phyloP scores from a whole-genome alignment of 805 yeast genomes.

The Starmerella geochares region DNA sequence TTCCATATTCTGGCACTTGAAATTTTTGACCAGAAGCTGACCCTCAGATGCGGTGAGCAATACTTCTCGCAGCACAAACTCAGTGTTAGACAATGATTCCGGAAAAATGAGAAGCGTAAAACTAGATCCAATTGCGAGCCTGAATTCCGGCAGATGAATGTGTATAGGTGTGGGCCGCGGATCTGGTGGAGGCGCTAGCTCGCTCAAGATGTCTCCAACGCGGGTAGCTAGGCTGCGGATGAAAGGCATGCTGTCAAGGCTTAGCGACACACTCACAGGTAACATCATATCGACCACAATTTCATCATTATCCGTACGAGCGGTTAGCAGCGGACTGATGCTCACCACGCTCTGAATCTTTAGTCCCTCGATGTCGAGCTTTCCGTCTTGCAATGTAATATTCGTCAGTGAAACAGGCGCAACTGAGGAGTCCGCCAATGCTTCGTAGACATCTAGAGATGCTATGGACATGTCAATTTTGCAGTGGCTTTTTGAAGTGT shows the following conservation, averaged over 20 bases:
- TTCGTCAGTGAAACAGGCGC: not conserved
- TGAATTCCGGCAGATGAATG: conserved; percentile 21
- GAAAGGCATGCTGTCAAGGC: not conserved
- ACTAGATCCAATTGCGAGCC: conserved; percentile 15
- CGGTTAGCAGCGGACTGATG: conserved; percentile 15
- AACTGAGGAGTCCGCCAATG: not conserved
- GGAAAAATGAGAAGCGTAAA: conserved; percentile 21
- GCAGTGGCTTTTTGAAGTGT: not conserved
- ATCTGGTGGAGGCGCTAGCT: conserved; percentile 16
- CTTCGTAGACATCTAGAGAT: conserved; percentile 11
- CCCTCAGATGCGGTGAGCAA: conserved; percentile 19
- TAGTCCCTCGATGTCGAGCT: conserved; percentile 2
- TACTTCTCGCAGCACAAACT: conserved; percentile 16
- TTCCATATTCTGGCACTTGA: not conserved
- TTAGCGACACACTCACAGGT: conserved; percentile 10
- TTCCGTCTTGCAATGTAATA: not conserved
- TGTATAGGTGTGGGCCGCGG: conserved; percentile 17
- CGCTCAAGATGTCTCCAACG: not conserved
- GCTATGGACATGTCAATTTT: not conserved
- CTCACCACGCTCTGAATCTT: conserved; percentile 14
- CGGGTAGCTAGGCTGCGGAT: not conserved
- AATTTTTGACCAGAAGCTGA: conserved; percentile 13
- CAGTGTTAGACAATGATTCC: conserved; percentile 7
- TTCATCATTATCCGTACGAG: not conserved
- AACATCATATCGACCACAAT: not conserved